Conservation (phyloP, 2,329 filamentous ascomycete genomes). For the Epichloe coenophiala region DNA sequence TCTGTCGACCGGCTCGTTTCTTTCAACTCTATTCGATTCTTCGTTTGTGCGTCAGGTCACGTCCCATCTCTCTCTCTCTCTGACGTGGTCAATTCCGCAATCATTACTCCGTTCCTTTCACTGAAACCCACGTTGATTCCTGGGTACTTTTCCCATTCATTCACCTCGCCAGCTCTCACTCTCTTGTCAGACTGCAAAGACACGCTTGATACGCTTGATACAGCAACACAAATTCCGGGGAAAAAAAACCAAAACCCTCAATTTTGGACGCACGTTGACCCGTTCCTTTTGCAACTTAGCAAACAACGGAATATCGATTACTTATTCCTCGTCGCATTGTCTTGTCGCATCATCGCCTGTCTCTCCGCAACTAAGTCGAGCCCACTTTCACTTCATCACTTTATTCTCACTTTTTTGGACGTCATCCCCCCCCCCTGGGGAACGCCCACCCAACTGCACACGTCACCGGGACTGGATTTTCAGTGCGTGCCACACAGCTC, state of each 20-base stretch:
- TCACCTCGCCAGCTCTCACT: neutral
- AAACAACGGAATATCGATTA: neutral
- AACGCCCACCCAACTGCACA: neutral
- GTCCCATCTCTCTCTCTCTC: slow-evolving; percentile 8
- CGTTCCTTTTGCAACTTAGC: slow-evolving; percentile 12
- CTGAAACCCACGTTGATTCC: slow-evolving; percentile 4
- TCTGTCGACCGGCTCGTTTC: slow-evolving; percentile 2
- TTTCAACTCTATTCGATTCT: slow-evolving; percentile 13
- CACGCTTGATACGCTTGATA: neutral
- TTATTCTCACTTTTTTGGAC: slow-evolving; percentile 3
- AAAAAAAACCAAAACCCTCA: too few species aligned
- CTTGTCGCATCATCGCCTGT: neutral
- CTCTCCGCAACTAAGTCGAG: neutral
- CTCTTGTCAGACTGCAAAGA: neutral
- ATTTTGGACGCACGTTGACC: slow-evolving; percentile 13
- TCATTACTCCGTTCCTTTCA: slow-evolving; percentile 4
- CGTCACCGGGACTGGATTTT: slow-evolving; percentile 10
- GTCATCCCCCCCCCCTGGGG: neutral
- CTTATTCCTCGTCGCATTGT: neutral
- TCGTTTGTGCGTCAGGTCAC: slow-evolving; percentile 8
- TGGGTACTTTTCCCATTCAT: neutral
- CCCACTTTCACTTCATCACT: slow-evolving; percentile 1
- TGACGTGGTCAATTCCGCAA: slow-evolving; percentile 1
- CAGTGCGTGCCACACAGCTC: neutral
- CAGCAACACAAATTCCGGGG: neutral